A percentile compares a stretch with the other conserved stretches of the same genome.
Evolutionary conservation across 495 filamentous ascomycete genomes (phyloP).

Genomic region (Neurospora cerealis): DNA sequence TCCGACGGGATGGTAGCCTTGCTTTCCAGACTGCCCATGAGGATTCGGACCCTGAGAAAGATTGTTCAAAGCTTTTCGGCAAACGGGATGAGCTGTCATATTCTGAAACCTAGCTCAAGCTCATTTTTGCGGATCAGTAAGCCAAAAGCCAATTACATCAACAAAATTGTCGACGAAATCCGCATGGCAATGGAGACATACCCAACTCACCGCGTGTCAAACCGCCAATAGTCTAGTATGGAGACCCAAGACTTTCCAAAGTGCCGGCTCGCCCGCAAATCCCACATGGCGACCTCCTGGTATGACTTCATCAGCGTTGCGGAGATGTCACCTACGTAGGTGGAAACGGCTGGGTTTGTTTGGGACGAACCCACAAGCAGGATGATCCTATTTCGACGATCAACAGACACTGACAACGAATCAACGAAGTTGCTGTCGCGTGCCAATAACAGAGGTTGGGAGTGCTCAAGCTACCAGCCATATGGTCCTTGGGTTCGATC

Average conservation of each 20-base stretch:
- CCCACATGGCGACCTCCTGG: background rate
- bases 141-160: background rate
- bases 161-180: background rate
- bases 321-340: background rate
- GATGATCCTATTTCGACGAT: background rate
- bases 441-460: background rate
- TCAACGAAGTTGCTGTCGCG: background rate
- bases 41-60: background rate
- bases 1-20: background rate
- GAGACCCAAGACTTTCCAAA: background rate
- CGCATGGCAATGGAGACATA: background rate
- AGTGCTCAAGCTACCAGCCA: background rate
- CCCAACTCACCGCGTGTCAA: background rate
- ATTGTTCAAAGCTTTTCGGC: background rate
- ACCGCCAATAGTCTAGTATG: background rate
- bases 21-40: background rate
- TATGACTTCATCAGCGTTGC: background rate
- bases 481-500: background rate
- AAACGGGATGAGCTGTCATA: background rate
- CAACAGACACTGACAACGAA: background rate
- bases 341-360: background rate
- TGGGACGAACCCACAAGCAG: background rate
- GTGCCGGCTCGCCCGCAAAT: background rate
- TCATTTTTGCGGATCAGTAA: background rate
- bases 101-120: background rate